Conservation (phyloP, 306 rosid species). For the Vigna nakashimae region DNA sequence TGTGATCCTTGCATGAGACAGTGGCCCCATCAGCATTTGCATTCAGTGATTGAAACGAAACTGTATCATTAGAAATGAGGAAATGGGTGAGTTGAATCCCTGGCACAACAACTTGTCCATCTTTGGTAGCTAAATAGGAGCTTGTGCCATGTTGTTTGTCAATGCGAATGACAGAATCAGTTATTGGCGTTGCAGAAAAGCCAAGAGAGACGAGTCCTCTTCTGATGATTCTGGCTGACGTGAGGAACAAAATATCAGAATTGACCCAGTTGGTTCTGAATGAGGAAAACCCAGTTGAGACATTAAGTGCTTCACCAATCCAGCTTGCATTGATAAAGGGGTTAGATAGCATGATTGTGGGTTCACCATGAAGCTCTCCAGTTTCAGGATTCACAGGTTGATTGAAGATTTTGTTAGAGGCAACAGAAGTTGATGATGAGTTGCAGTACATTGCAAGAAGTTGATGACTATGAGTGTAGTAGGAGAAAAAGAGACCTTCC, state of each 20-base stretch:
- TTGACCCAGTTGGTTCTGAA: slow-evolving; percentile 52
- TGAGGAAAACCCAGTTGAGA: slow-evolving; percentile 42
- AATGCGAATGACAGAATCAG: slow-evolving; percentile 34
- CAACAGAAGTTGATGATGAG: slow-evolving; percentile 33
- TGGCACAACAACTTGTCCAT: slow-evolving; percentile 52
- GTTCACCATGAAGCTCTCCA: slow-evolving; percentile 55
- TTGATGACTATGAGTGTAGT: slow-evolving; percentile 50
- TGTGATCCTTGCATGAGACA: slow-evolving; percentile 51
- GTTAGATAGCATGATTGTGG: not conserved
- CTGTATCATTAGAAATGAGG: slow-evolving; percentile 44
- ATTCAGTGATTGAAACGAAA: slow-evolving; percentile 44
- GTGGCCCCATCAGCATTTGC: slow-evolving; percentile 41
- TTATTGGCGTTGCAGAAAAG: slow-evolving; percentile 43
- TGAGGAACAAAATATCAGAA: slow-evolving; percentile 44
- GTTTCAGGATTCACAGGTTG: slow-evolving; percentile 53
- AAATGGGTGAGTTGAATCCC: slow-evolving; percentile 47
- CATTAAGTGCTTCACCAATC: slow-evolving; percentile 42
- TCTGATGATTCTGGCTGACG: slow-evolving; percentile 49
- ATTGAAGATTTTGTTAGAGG: slow-evolving; percentile 36
- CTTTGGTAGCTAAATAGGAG: slow-evolving; percentile 52
- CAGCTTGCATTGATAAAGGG: slow-evolving; percentile 37
- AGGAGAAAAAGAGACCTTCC: slow-evolving; percentile 61
- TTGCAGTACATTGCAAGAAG: slow-evolving; percentile 57
- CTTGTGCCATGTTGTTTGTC: slow-evolving; percentile 40
- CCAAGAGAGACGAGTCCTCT: slow-evolving; percentile 55